phyloP scores from a whole-genome alignment of 2,329 filamentous ascomycete species.

The Fusarium sp. region DNA sequence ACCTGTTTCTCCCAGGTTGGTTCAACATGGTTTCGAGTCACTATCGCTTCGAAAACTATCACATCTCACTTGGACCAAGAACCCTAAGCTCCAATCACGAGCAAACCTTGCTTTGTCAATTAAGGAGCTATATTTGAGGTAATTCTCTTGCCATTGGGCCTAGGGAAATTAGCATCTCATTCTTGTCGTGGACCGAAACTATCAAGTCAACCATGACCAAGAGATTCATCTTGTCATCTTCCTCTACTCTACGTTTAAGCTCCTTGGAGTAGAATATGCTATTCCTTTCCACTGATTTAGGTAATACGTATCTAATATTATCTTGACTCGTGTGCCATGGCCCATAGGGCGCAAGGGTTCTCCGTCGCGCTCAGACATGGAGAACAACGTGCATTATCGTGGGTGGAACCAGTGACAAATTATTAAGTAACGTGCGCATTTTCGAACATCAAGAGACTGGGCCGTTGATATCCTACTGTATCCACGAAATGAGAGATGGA shows the following conservation, averaged over 20 bases:
- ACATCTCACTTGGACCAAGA: background rate
- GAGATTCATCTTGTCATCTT: background rate
- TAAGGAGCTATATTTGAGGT: background rate
- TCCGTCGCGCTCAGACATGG: background rate
- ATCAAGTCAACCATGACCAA: background rate
- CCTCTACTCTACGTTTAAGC: accelerated
- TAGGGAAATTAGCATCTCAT: background rate
- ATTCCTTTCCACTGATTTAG: background rate
- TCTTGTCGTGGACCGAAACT: background rate
- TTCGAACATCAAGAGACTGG: background rate
- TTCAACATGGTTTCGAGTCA: background rate
- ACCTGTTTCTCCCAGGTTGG: background rate
- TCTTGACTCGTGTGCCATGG: background rate
- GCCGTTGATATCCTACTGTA: background rate
- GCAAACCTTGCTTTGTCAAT: background rate
- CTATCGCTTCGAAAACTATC: background rate
- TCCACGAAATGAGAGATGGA: background rate
- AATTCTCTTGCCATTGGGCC: background rate
- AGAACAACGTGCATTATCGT: background rate
- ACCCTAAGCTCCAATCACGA: background rate
- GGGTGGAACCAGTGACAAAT: background rate
- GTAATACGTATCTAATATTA: background rate
- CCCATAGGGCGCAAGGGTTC: background rate
- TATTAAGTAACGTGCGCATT: background rate
- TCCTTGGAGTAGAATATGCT: background rate